Conservation (phyloP, 2,329 filamentous ascomycete genomes). For the Aspergillus uvarum region DNA sequence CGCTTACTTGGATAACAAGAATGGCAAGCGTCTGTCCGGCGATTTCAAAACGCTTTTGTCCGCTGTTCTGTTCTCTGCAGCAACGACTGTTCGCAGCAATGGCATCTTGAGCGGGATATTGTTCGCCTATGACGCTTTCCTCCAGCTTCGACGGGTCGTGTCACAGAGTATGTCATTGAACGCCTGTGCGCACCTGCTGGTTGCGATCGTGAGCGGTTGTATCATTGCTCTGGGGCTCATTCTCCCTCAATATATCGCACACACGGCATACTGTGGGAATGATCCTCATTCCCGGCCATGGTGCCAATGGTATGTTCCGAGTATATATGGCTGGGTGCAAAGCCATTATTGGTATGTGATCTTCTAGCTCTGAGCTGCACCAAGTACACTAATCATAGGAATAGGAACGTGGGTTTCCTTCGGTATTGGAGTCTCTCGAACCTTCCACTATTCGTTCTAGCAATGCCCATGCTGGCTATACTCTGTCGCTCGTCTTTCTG, state of each 20-base stretch:
- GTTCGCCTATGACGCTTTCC: slow-evolving; percentile 64
- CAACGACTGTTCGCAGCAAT: slow-evolving; percentile 78
- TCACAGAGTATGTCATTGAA: slow-evolving; percentile 35
- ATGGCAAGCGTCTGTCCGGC: slow-evolving; percentile 26
- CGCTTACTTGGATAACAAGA: slow-evolving; percentile 33
- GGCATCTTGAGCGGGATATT: slow-evolving; percentile 78
- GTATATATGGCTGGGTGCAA: slow-evolving; percentile 91
- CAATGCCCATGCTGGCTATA: slow-evolving; percentile 71
- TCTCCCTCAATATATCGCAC: slow-evolving; percentile 74
- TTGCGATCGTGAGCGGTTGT: slow-evolving; percentile 65
- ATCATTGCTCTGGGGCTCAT: slow-evolving; percentile 66
- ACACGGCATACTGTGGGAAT: slow-evolving; percentile 64
- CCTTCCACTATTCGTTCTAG: slow-evolving; percentile 81
- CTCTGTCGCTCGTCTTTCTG: slow-evolving; percentile 61
- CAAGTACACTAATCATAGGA: slow-evolving; percentile 16
- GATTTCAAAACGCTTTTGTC: slow-evolving; percentile 59
- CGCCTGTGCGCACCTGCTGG: slow-evolving; percentile 54
- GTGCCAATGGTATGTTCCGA: slow-evolving; percentile 73
- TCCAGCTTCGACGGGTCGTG: slow-evolving; percentile 45
- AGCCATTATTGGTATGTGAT: slow-evolving; percentile 76
- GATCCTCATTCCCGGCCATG: slow-evolving; percentile 58
- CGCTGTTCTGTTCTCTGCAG: slow-evolving; percentile 68
- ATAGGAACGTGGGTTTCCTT: slow-evolving; percentile 82
- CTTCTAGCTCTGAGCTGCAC: background rate
- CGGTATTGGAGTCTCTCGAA: slow-evolving; percentile 89